phyloP scores from a whole-genome alignment of 2,329 filamentous ascomycete species.

The Diaporthe ilicicola region DNA sequence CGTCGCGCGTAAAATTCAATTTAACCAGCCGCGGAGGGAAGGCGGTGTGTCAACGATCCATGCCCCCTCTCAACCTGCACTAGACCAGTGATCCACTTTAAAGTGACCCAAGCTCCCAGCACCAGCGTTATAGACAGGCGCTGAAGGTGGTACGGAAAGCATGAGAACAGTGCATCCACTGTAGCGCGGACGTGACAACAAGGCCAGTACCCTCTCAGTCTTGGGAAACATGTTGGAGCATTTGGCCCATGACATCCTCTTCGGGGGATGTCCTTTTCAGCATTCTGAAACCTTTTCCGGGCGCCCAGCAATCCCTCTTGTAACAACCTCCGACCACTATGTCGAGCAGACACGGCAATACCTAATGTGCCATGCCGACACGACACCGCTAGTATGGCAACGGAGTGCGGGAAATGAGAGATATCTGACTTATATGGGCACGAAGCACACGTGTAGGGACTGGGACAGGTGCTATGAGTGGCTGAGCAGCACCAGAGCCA shows the following conservation, averaged over 20 bases:
- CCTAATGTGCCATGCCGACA: neutral
- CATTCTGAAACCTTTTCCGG: neutral
- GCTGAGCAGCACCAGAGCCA: neutral
- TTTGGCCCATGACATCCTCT: no score
- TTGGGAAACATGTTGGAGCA: no score
- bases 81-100: neutral
- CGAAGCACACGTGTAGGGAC: slow-evolving; percentile 6
- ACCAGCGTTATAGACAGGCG: neutral
- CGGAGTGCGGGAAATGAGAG: neutral
- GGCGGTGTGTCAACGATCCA: neutral
- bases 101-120: neutral
- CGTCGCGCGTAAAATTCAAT: neutral
- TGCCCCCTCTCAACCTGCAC: neutral
- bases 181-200: no score
- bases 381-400: slow-evolving; percentile 5
- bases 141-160: no score
- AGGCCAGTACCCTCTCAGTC: no score
- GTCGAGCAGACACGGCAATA: neutral
- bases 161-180: no score
- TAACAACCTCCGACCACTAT: neutral
- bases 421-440: neutral
- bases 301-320: neutral
- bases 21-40: neutral
- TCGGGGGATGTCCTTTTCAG: no score
- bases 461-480: neutral